Base-by-base conservation (phyloP, 208 protist genomes). In the Acanthamoeba healyi region DNA sequence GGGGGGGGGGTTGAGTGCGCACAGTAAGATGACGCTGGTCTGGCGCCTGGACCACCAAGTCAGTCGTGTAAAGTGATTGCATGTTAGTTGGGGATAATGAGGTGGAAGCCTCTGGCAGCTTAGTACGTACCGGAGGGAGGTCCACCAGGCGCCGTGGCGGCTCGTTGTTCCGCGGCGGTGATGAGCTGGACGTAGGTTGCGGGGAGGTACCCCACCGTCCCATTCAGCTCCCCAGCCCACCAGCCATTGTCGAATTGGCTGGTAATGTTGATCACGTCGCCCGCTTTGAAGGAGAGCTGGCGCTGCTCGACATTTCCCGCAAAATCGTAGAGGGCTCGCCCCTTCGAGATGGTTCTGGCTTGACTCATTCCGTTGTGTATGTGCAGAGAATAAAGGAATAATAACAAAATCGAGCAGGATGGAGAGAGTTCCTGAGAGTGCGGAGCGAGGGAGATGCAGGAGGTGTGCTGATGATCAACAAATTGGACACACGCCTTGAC, bases 191-290 rank as follows among this genome's bases (percentile, higher is more conserved):
- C 65, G 87, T 93, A 93, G 56, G 87, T 79, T 9, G 87, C 87
- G 32, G 87, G 87, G 4, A 93, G 61, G 61, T 93, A 93, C 4
- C 87, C 87, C 56, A 93, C 54, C 5, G 7, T 70, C 2, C 87
- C 87, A 51, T 93, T 93, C 9, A 93, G 29, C 26, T 93, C 61
- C 14, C 87, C 87, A 2, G 87, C 87, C 87, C 87, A 93, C 87
- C 87, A 93, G 40, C 87, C 87, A 34, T 93, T 93, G 87, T 93
- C 87, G 58, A 74, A 93, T 32, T 93, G 87, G 44, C 32, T 93
- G 38, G 87, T 93, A 29, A 93, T 93, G 65, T 79, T 77, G 56
- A 93, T 93, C 3, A 77, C 29, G 38, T 93, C 87, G 44, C 87
- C 87, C 87, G 54, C 63, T 36, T 93, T 93, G 87, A 93, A 93